Evolutionary conservation across 495 filamentous ascomycete genomes (phyloP).

Genomic region (Tuber umbilicatum): DNA sequence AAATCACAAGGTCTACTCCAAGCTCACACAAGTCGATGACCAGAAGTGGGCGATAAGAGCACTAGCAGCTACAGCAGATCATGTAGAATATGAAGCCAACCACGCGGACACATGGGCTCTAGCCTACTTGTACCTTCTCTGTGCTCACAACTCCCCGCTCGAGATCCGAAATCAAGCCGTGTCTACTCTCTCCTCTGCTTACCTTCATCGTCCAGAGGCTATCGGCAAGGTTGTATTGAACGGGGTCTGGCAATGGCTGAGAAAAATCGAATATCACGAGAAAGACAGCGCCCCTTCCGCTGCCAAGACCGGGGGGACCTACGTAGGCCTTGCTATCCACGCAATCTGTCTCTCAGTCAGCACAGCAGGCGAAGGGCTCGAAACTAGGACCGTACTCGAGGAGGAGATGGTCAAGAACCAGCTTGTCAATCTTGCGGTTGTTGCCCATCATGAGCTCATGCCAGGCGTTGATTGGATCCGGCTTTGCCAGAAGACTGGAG

Average conservation of each 20-base stretch:
- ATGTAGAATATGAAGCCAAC: constrained; percentile 38
- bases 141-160: constrained; percentile 53
- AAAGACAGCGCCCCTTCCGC: constrained; percentile 68
- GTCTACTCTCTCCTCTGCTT: constrained; percentile 53
- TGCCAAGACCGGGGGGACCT: constrained; percentile 58
- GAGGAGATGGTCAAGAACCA: constrained; percentile 52
- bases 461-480: constrained; percentile 81
- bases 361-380: constrained; percentile 39
- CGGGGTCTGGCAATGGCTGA: constrained; percentile 78
- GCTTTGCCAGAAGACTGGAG: constrained; percentile 64
- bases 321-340: constrained; percentile 59
- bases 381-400: constrained; percentile 43
- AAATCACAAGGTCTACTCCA: constrained; percentile 74
- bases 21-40: constrained; percentile 64
- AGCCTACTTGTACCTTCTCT: constrained; percentile 71
- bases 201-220: constrained; percentile 49
- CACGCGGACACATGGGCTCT: constrained; percentile 64
- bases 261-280: constrained; percentile 56
- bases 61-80: constrained; percentile 55
- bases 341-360: constrained; percentile 58
- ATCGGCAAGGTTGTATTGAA: constrained; percentile 57
- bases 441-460: constrained; percentile 71
- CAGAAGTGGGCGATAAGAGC: constrained; percentile 67
- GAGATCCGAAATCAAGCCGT: constrained; percentile 55
- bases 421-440: constrained; percentile 65